phyloP scores from a whole-genome alignment of 305 asterid species.

The Fraxinus platypoda region DNA sequence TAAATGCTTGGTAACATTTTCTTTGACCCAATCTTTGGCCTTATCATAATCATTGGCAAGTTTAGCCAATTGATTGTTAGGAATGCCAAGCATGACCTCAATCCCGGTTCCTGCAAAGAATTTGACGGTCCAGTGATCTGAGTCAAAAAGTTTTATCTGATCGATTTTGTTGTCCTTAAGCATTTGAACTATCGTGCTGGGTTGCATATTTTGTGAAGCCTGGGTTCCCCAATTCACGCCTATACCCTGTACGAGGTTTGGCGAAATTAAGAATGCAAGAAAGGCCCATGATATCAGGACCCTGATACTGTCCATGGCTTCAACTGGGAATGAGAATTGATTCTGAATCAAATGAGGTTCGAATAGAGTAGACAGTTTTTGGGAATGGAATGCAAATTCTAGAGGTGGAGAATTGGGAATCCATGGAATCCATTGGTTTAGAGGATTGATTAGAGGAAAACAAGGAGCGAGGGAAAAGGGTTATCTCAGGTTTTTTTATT shows the following conservation, averaged over 20 bases:
- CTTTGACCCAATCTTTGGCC: slow-evolving; percentile 61
- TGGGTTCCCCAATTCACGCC: slow-evolving; percentile 97
- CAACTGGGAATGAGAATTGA: neutral
- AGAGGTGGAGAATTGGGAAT: neutral
- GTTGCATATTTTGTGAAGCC: slow-evolving; percentile 53
- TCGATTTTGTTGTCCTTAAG: slow-evolving; percentile 65
- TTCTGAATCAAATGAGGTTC: neutral
- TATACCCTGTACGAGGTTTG: slow-evolving; percentile 33
- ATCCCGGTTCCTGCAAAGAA: slow-evolving; percentile 64
- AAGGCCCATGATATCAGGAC: slow-evolving; percentile 28
- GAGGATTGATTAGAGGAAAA: neutral
- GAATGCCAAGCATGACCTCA: slow-evolving; percentile 81
- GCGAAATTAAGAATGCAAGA: slow-evolving; percentile 14
- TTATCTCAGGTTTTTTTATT: neutral
- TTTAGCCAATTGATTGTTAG: slow-evolving; percentile 47
- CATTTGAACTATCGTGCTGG: slow-evolving; percentile 48
- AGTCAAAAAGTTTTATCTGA: slow-evolving; percentile 69
- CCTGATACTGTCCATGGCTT: slow-evolving; percentile 16
- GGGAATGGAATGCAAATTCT: neutral
- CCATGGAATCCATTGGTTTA: neutral
- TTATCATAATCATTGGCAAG: slow-evolving; percentile 40
- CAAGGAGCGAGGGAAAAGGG: neutral
- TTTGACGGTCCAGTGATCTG: slow-evolving; percentile 64
- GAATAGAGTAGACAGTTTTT: neutral
- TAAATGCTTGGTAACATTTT: slow-evolving; percentile 54